These are phyloP conservation scores for Onygenales sp. DNA, from an alignment of 2,329 filamentous ascomycete genomes.

Conservation along the genomic window DNA sequence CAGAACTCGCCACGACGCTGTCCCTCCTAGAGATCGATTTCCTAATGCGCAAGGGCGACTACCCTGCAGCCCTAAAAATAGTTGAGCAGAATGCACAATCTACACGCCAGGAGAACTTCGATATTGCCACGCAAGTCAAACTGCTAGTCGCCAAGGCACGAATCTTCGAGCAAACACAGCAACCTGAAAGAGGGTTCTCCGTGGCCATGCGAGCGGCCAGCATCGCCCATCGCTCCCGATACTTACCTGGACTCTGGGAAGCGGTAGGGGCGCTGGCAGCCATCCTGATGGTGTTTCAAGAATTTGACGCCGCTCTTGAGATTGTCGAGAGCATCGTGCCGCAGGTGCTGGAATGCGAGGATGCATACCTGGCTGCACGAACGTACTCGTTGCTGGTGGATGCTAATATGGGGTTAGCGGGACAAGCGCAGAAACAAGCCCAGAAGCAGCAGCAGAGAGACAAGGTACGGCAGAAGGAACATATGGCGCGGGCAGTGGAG, in stretches of 20 bases:
- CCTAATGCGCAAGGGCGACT: conserved; percentile 44
- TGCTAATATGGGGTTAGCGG: conserved; percentile 68
- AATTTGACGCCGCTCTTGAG: conserved; percentile 57
- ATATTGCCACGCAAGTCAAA: conserved; percentile 59
- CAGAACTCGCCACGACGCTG: conserved; percentile 51
- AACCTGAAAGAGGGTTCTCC: conserved; percentile 66
- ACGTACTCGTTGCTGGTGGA: conserved; percentile 66
- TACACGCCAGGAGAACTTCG: conserved; percentile 45
- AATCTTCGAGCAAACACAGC: conserved; percentile 58
- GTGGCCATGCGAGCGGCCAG: conserved; percentile 65
- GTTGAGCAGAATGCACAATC: conserved; percentile 46
- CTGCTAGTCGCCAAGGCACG: conserved; percentile 64
- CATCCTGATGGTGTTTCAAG: conserved; percentile 59
- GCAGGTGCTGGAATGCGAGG: conserved; percentile 63
- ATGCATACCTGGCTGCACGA: conserved; percentile 51
- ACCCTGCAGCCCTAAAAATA: conserved; percentile 42
- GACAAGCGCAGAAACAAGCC: conserved; percentile 30
- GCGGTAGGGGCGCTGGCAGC: conserved; percentile 57
- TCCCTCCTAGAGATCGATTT: conserved; percentile 52
- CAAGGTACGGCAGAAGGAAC: conserved; percentile 42
- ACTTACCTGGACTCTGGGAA: conserved; percentile 64
- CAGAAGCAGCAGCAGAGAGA: conserved; percentile 10
- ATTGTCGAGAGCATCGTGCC: conserved; percentile 64
- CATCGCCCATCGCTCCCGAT: conserved; percentile 59
- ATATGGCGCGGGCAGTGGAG: conserved; percentile 48